phyloP scores from a whole-genome alignment of 179 eudicot genomes.

The Amaranthus tricolor region DNA sequence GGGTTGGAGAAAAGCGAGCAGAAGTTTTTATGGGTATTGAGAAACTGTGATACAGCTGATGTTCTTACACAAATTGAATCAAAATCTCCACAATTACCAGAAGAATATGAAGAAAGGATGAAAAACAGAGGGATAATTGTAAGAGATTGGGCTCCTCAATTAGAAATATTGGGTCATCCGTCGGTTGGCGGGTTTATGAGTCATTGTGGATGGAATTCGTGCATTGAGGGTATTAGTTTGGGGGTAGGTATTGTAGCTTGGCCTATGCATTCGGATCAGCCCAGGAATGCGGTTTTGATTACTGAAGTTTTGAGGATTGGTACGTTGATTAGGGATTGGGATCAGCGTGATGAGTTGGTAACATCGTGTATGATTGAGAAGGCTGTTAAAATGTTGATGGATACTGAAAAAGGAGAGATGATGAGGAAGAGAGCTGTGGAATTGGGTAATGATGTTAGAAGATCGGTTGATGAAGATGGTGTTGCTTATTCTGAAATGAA shows the following conservation, averaged over 20 bases:
- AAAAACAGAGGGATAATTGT: conserved; percentile 37
- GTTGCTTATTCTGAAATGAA: no score
- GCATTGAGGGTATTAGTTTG: background rate
- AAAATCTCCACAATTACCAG: conserved; percentile 13
- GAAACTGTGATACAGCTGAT: conserved; percentile 26
- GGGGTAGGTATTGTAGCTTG: conserved; percentile 59
- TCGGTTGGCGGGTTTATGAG: conserved; percentile 56
- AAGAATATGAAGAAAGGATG: conserved; percentile 46
- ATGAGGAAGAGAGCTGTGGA: conserved; percentile 38
- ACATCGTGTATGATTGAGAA: conserved; percentile 21
- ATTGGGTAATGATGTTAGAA: conserved; percentile 12
- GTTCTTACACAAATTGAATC: conserved; percentile 5
- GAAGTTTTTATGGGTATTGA: conserved; percentile 44
- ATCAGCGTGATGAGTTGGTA: conserved; percentile 19
- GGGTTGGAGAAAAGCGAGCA: conserved; percentile 41
- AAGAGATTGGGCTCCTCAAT: conserved; percentile 59
- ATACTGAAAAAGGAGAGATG: conserved; percentile 35
- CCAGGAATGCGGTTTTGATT: conserved; percentile 36
- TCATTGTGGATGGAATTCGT: conserved; percentile 22
- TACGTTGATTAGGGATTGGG: conserved; percentile 32
- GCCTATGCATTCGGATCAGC: conserved; percentile 64
- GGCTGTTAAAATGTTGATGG: conserved; percentile 37
- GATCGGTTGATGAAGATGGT: conserved; percentile 13
- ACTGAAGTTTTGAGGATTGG: conserved; percentile 36
- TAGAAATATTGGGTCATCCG: conserved; percentile 45